Evolutionary conservation across 495 filamentous ascomycete species (phyloP), one percentile per base, ranked within the genome.

Genomic region (Thermothielavioides terrestris): DNA sequence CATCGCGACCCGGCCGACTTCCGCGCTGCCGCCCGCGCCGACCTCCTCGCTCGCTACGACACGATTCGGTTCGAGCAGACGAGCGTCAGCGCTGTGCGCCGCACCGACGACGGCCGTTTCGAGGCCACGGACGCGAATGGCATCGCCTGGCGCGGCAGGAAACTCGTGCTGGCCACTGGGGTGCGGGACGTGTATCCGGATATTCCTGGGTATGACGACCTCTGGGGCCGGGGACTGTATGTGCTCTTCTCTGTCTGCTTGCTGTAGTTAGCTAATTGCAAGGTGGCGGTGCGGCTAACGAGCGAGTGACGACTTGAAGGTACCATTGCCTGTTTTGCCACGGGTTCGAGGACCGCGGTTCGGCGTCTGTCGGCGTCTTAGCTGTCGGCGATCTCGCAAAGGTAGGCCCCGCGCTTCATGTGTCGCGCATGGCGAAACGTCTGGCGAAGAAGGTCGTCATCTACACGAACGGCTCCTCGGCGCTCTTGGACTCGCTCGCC

Each of bases 101-200:
- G 68, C 30, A 49, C 35, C 7, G 41, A 28, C 4, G 31, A 44
- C 27, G 32, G n/a, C 1, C 27, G 41, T 0, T 76, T 74, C 46
- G 62, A 65, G 43, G 64, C 61, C 2, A 50, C 49, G 11, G 70
- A 75, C 42, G 58, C 31, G 0, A 26, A 53, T 1, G 68, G 66
- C 0, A 46, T 55, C 17, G 49, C 15, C 11, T 75, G 63, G 53
- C 46, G 50, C 10, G 73, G 77, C 2, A 59, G 66, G 22, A 79
- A 78, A 51, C 25, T 82, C 1, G 61, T 75, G 2, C 58, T 82
- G 6, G 77, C 76, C 0, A 73, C 53, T 5, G 77, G 77, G 0
- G 64, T 73, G 0, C 45, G 31, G 25, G 77, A 79, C 38, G 38
- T 69, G 10, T 58, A 73, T 42, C 58, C 41, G 1, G 50, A 42